A percentile compares a stretch with the other conserved stretches of the same genome.
Conservation (phyloP, 2,329 filamentous ascomycete species). For the Ascochyta fabae region DNA sequence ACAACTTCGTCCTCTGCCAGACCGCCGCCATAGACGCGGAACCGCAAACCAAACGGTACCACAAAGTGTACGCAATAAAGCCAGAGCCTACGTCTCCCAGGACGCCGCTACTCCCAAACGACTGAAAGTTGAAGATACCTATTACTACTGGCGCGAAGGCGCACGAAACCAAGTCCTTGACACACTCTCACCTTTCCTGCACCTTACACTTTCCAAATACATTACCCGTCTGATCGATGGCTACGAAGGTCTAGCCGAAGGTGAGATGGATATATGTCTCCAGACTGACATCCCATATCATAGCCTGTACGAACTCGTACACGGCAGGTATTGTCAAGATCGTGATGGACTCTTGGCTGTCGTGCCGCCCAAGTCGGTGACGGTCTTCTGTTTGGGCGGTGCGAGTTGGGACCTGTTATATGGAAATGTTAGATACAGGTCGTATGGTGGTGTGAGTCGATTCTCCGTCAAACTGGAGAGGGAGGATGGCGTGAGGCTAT, state of each 20-base stretch:
- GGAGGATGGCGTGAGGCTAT: conserved; percentile 16
- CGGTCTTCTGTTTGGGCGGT: neutral
- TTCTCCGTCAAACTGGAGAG: conserved; percentile 18
- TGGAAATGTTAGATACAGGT: neutral
- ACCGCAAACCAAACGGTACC: neutral
- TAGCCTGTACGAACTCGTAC: neutral
- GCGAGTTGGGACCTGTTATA: conserved; percentile 7
- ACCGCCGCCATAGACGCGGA: neutral
- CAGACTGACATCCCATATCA: conserved; percentile 3
- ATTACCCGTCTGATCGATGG: neutral
- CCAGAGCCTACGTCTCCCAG: neutral
- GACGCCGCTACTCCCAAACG: neutral
- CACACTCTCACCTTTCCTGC: conserved; percentile 10
- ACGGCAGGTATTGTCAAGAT: neutral
- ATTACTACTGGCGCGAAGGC: conserved; percentile 21
- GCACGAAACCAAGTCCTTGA: conserved; percentile 10
- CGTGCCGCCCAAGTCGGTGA: neutral
- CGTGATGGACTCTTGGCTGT: neutral
- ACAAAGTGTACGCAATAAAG: neutral
- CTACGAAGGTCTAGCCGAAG: neutral
- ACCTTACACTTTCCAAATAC: conserved; percentile 3
- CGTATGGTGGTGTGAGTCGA: neutral
- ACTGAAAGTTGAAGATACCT: conserved; percentile 11
- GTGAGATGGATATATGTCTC: neutral
- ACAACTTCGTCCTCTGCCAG: conserved; percentile 12